These are phyloP conservation scores for Zopfochytrium polystomum DNA, from an alignment of 371 early-diverging fungal genomes.

Conservation along the genomic window DNA sequence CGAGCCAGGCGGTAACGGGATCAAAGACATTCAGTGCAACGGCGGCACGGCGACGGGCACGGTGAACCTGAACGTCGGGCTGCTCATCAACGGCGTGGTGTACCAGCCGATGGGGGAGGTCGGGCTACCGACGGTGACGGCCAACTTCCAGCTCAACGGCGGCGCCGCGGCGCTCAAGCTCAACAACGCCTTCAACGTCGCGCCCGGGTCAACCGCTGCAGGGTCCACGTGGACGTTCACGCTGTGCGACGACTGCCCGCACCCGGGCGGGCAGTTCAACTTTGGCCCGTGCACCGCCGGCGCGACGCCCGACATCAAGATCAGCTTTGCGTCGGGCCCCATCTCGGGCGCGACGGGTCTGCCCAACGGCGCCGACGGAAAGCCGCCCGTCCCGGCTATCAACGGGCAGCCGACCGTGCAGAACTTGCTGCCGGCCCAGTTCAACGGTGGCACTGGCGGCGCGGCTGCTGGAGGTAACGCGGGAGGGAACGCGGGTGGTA, in stretches of 20 bases:
- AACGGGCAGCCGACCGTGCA: slow-evolving; percentile 12
- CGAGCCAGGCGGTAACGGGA: slow-evolving; percentile 4
- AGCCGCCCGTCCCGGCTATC: neutral
- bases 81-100: slow-evolving; percentile 8
- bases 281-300: slow-evolving; percentile 1
- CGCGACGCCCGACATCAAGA: neutral
- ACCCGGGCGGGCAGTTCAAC: slow-evolving; percentile 8
- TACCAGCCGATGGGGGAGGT: slow-evolving; percentile 16
- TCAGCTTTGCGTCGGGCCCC: neutral
- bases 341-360: slow-evolving; percentile 2
- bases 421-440: slow-evolving; percentile 6
- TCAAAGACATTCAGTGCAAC: slow-evolving; percentile 9
- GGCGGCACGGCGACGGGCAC: neutral
- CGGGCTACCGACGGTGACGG: slow-evolving; percentile 6
- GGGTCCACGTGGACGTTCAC: slow-evolving; percentile 2
- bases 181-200: slow-evolving; percentile 12
- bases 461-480: neutral
- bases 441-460: slow-evolving; percentile 6
- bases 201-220: neutral
- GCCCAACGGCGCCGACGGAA: slow-evolving; percentile 7
- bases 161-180: neutral
- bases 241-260: slow-evolving; percentile 2
- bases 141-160: slow-evolving; percentile 9
- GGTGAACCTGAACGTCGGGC: slow-evolving; percentile 4
- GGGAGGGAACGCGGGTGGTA: neutral